Evolutionary conservation across 495 filamentous ascomycete species (phyloP).

Genomic region (Aspergillus bertholletiae): DNA sequence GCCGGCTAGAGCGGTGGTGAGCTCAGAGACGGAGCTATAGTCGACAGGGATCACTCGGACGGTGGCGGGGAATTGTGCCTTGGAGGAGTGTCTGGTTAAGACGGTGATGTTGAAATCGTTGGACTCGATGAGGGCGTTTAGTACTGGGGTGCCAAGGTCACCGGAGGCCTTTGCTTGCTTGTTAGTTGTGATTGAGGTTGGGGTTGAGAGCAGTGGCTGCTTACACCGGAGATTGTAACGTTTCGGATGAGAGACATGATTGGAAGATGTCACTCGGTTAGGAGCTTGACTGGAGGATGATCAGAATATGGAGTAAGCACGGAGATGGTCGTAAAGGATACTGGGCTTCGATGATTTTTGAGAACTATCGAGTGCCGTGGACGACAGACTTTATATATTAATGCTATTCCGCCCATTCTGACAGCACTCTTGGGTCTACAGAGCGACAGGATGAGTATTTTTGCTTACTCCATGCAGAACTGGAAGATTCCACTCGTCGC

Average conservation of each 20-base stretch:
- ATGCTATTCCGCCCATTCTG: too few species aligned
- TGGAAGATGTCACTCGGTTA: too few species aligned
- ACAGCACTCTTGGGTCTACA: too few species aligned
- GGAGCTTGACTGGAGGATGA: neutral
- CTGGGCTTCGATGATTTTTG: neutral
- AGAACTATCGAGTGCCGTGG: too few species aligned
- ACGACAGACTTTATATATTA: too few species aligned
- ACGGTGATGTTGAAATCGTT: neutral
- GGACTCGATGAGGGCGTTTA: neutral
- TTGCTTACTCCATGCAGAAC: too few species aligned
- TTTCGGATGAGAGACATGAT: neutral
- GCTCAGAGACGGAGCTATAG: neutral
- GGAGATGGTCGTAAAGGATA: neutral
- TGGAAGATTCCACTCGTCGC: too few species aligned
- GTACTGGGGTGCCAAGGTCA: neutral
- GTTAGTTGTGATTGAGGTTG: neutral
- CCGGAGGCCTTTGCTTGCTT: neutral
- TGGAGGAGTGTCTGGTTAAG: neutral
- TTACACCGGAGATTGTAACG: conserved; percentile 1
- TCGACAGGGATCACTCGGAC: neutral
- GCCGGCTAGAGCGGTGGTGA: neutral
- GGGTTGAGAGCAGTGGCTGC: neutral
- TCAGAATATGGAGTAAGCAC: neutral
- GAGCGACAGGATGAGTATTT: too few species aligned
- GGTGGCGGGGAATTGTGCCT: neutral